Evolutionary conservation across 148 eudicot genomes (phyloP), one percentile per base, ranked within the genome.

Genomic region (Euryodendron excelsum): DNA sequence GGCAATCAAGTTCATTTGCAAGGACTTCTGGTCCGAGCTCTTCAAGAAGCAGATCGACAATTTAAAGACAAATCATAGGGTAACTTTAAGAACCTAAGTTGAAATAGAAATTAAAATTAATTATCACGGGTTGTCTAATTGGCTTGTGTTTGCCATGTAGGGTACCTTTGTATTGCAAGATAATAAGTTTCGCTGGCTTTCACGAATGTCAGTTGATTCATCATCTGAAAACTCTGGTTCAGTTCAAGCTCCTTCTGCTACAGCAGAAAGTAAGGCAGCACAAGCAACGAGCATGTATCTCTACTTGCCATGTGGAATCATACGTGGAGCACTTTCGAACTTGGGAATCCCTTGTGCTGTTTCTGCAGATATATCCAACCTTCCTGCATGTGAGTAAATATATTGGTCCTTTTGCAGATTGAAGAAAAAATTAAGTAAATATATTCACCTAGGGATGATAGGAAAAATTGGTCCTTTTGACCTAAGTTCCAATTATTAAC

Each of bases 41-140:
- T 96, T 96, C 83, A 96, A 96, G 92, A 96, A 96, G 86, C 99
- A 96, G 80, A 96, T 96, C 52, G 99, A 96, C 81, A 96, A 96
- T 84, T 81, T 96, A 73, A 96, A 93, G 88, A 96, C 99, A 59
- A 96, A 96, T 82, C 99, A 93, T 84, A 88, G 94, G 77, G 99
- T 93, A 85, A 78, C 89, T 80, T 76, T 41, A 62, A 28, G 44
- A 78, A 15, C 50, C 62, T 50, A 34, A 50, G 27, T 71, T 78
- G 50, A 45, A 44, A 20, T 18, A n/a, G 64, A 39, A 9, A 70
- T 28, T 34, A 61, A 65, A 53, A 56, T 69, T 34, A 1, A 23
- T 58, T 50, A 59, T 18, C 34, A 21, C 9, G 52, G 21, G 44
- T 30, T 69, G 74, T 60, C 68, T 67, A 76, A 61, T n/a, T 44